Base-by-base conservation (phyloP, 2,329 filamentous ascomycete genomes). In the Pseudogymnoascus sp. region DNA sequence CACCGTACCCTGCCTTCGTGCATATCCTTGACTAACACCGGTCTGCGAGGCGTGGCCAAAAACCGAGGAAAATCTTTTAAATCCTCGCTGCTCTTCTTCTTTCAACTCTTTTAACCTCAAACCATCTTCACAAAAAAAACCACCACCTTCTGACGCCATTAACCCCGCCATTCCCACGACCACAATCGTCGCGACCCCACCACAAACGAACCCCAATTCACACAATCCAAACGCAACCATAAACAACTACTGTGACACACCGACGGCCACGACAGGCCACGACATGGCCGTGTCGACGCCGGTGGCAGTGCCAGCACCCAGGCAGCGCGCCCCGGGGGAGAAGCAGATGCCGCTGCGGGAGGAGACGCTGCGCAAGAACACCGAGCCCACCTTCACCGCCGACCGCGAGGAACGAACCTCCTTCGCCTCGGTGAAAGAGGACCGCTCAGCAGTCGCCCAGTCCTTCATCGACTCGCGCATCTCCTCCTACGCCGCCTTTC, bases 401-500 rank as follows among this genome's bases (percentile, higher is more conserved):
- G 70, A 71, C 62, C 68, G 71, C 18, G 65, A 65, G n/a, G 72
- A 73, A 18, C 67, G 72, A 1, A 67, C 70, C 34, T 69, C 67
- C 40, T 73, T 73, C 65, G 73, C 72, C 36, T 71, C 69, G 64
- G 67, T 70, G 59, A 72, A 72, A 60, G 72, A 73, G 63, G 70
- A 65, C 31, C 64, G 66, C 38, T 63, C 64, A 0, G 70, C 69
- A 7, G 62, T 86, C 31, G 80, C 82, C 63, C 85, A 88, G 76
- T 83, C 82, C 63, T 88, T 88, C 67, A 87, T 84, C 60, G 80
- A 80, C 62, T 82, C 83, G 71, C 87, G 86, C 73, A 75, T 86
- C 66, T 87, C 85, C 37, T 84, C 82, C 63, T 86, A 85, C 70
- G 77, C 77, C 53, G 74, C 76, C 63, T 73, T 73, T 28, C 74